Evolutionary conservation across 345 rosid genomes (phyloP), one percentile per base, ranked within the genome.

Genomic region (Bruguiera gymnorhiza): DNA sequence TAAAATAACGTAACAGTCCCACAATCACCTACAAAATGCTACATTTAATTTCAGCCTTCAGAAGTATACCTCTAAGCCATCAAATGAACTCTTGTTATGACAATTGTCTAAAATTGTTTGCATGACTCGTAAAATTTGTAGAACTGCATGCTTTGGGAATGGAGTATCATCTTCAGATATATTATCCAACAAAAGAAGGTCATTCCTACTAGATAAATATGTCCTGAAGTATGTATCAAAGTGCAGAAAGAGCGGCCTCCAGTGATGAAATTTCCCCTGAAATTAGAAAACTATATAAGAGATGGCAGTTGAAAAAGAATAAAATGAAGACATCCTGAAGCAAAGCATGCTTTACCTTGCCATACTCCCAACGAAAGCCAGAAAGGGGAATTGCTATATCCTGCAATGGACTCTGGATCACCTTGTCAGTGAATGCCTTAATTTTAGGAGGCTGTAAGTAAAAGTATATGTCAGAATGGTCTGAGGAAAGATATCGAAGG

Each of bases 191-290:
- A 94, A 76, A 56, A 86, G 80, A 68, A 89, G 84, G 81, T 89
- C 98, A 72, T 86, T 91, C 81, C 98, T 89, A 80, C 82, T 73
- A 57, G 89, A 83, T 82, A 94, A 63, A 78, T 82, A 89, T 11
- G 91, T 83, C 90, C 87, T 91, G 86, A 94, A 88, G 76, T 94
- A 94, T 69, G 86, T 81, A 70, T 91, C 98, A 73, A 94, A 94
- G 79, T 91, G 97, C 69, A 87, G 86, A 86, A 94, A 91, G 73
- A 94, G 67, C 1, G 89, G 96, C 81, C 95, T 88, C 98, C 98
- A 94, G 80, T 94, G 97, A 86, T 89, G 95, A 76, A 91, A 91
- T 77, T 87, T 94, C n/a, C 98, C 98, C 98, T 94, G 88, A 34
- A 78, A 55, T 63, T 34, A 78, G 50, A 11, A 43, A 81, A 70